Evolutionary conservation across 768 basidiomycete genomes (phyloP).

Genomic region (Peribolospora kevripleyi): DNA sequence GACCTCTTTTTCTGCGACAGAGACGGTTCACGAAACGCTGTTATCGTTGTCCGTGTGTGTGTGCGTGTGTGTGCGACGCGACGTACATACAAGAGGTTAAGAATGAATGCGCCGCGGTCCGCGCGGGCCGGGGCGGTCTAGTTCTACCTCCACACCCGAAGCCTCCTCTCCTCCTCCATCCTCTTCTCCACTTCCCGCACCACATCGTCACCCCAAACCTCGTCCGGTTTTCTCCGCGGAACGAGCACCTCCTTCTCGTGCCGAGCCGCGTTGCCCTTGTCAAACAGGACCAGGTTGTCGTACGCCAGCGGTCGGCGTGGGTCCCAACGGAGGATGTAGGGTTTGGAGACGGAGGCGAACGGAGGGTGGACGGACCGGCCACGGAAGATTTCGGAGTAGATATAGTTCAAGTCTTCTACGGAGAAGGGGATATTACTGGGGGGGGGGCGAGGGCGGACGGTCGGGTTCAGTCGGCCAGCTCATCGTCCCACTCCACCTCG

Average conservation of each 20-base stretch:
- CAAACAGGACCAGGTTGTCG: constrained; percentile 74
- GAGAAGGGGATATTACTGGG: constrained; percentile 48
- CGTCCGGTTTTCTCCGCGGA: constrained; percentile 24
- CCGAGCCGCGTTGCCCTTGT: constrained; percentile 36
- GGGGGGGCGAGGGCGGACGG: neutral
- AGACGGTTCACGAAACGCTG: no score
- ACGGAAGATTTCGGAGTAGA: constrained; percentile 70
- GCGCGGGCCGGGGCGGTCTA: no score
- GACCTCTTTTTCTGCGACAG: no score
- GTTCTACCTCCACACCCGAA: constrained; percentile 2
- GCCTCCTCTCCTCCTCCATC: constrained; percentile 32
- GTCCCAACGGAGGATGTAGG: constrained; percentile 65
- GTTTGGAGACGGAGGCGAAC: constrained; percentile 36
- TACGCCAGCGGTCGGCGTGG: constrained; percentile 33
- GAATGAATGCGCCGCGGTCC: no score
- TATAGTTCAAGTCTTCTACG: constrained; percentile 53
- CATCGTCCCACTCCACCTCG: constrained; percentile 5
- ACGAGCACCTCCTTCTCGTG: constrained; percentile 17
- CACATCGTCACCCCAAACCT: constrained; percentile 48
- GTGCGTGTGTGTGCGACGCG: no score
- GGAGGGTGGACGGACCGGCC: constrained; percentile 53
- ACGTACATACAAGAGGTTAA: no score
- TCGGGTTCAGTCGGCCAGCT: neutral
- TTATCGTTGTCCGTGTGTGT: no score
- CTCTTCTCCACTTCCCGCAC: constrained; percentile 34